Base-by-base conservation (phyloP, 331 rosid genomes). In the Malus hybrid region DNA sequence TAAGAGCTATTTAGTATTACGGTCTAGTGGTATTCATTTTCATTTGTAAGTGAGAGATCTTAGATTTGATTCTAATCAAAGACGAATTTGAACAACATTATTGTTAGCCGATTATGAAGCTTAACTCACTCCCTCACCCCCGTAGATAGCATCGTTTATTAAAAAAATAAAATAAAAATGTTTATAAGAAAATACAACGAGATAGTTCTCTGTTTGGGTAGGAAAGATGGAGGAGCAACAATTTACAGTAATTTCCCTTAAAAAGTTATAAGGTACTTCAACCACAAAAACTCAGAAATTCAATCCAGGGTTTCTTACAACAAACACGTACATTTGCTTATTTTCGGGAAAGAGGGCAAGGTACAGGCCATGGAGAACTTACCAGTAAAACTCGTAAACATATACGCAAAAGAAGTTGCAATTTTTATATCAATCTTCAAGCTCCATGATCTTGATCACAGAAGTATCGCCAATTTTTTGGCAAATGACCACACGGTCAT, bases 401-500 rank as follows among this genome's bases (percentile, higher is more conserved):
- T 39, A 39, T 9, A 39, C 4, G 3, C 1, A 1, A 39, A 39
- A 5, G 22, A 20, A n/a, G 14, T 28, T 16, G 20, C 62, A 57
- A n/a, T 20, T 57, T 57, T n/a, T 8, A 9, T 9, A 71, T 85
- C 77, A 94, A 74, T 94, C 97, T 84, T 94, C 99, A 30, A 92
- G 96, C 91, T 94, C 99, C 10, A 94, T 81, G 67, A 94, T 94
- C 96, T 94, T 94, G 65, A 94, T 95, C 79, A 94, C 91, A 24
- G 89, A 86, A 56, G 89, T 75, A 84, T 94, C 99, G 18, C 92
- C 97, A 62, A 92, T 84, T 81, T 92, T 94, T 85, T 92, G 99
- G 82, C 97, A 94, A 68, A 94, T 87, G 28, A 92, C 93, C 13
- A 94, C 93, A 36, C 97, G 93, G 74, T 94, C 99, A 36, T 89